Percentiles rank a stretch among this genome's conserved stretches.
Evolutionary conservation across 1,284 basidiomycete species (phyloP).

Genomic region (Ceratobasidium theobromae): DNA sequence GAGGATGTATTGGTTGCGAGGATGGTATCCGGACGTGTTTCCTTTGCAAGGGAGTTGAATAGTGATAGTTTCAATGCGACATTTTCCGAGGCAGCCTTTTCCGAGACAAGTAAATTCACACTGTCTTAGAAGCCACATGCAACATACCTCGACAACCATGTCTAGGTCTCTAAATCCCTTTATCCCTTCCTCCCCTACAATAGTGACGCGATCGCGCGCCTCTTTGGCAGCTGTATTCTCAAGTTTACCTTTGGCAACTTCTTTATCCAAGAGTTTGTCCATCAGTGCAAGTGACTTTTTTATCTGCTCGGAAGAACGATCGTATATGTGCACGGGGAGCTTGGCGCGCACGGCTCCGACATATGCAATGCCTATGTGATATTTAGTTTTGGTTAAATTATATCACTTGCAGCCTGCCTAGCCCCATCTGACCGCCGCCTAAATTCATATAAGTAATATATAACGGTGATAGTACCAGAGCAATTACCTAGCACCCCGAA

Average conservation of each 20-base stretch:
- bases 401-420: conserved; percentile 39
- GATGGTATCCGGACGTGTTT: conserved; percentile 73
- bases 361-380: conserved; percentile 68
- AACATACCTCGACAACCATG: conserved; percentile 82
- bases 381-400: conserved; percentile 46
- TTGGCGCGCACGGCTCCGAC: conserved; percentile 79
- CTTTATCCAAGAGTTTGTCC: conserved; percentile 83
- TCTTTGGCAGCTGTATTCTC: conserved; percentile 66
- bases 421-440: conserved; percentile 81
- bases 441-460: neutral
- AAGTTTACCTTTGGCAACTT: conserved; percentile 83
- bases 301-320: conserved; percentile 66
- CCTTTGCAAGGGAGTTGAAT: conserved; percentile 70
- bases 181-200: conserved; percentile 55
- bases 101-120: neutral
- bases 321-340: conserved; percentile 73
- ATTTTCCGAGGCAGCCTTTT: conserved; percentile 86
- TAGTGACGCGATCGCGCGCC: conserved; percentile 63
- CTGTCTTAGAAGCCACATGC: neutral
- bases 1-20: conserved; percentile 93
- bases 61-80: conserved; percentile 78
- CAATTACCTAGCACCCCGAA: conserved; percentile 61
- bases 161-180: conserved; percentile 72
- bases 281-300: conserved; percentile 70
- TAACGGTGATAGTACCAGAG: neutral